phyloP scores from a whole-genome alignment of 2,329 filamentous ascomycete genomes.

The Apiospora koreana region DNA sequence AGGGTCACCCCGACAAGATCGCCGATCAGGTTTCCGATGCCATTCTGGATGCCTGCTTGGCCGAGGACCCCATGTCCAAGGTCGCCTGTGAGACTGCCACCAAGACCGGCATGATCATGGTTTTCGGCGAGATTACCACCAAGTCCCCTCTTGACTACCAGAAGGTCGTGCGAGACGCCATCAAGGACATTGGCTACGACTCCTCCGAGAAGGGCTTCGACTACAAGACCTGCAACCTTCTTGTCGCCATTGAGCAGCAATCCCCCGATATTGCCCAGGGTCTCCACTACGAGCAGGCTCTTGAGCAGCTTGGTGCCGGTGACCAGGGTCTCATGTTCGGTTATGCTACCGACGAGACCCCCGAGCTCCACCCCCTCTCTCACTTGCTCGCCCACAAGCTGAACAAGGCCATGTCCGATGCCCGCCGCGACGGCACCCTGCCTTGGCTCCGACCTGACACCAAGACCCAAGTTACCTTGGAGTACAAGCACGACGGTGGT shows the following conservation, averaged over 20 bases:
- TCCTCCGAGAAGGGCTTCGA: conserved; percentile 97
- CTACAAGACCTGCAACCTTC: conserved; percentile 99
- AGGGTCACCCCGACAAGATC: conserved; percentile 95
- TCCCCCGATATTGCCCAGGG: conserved; percentile 98
- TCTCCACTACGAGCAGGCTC: conserved; percentile 95
- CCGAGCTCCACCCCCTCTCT: conserved; percentile 93
- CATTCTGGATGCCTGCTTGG: conserved; percentile 95
- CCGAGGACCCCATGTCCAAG: conserved; percentile 95
- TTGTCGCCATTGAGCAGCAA: conserved; percentile 99
- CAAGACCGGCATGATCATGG: conserved; percentile 99
- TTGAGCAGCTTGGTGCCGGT: conserved; percentile 97
- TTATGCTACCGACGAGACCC: conserved; percentile 98
- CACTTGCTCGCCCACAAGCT: conserved; percentile 95
- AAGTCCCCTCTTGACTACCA: conserved; percentile 97
- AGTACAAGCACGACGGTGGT: conserved; percentile 96
- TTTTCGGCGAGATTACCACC: conserved; percentile 98
- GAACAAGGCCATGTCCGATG: conserved; percentile 89
- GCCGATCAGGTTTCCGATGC: conserved; percentile 98
- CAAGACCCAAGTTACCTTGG: conserved; percentile 99
- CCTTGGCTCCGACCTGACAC: conserved; percentile 98
- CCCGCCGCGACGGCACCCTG: conserved; percentile 82
- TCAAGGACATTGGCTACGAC: conserved; percentile 99
- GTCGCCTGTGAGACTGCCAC: conserved; percentile 98
- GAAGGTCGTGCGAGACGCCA: conserved; percentile 88
- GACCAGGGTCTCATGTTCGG: conserved; percentile 99